Evolutionary conservation across 1,284 basidiomycete genomes (phyloP).

Genomic region (Marasmius sp.): DNA sequence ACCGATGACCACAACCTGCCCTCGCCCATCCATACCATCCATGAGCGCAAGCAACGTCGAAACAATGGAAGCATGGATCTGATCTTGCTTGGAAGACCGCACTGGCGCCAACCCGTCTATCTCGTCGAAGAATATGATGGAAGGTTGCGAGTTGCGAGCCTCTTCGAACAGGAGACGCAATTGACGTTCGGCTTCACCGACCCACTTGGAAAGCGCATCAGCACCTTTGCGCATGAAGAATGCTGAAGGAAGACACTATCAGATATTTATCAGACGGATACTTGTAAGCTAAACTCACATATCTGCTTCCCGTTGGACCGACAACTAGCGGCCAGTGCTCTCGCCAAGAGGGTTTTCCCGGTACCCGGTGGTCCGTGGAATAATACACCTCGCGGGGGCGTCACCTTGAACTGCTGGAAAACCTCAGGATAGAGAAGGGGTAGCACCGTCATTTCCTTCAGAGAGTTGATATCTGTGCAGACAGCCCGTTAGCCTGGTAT

Average conservation of each 20-base stretch:
- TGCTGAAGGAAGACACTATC: slow-evolving; percentile 43
- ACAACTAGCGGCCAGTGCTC: slow-evolving; percentile 94
- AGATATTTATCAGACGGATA: not conserved
- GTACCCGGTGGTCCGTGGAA: slow-evolving; percentile 98
- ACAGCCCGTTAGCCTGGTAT: too few relatives aligned
- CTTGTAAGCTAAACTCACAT: slow-evolving; percentile 42
- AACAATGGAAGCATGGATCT: slow-evolving; percentile 98
- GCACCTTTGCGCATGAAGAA: slow-evolving; percentile 99
- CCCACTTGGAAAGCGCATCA: slow-evolving; percentile 98
- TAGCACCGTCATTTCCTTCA: slow-evolving; percentile 98
- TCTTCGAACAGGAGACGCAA: slow-evolving; percentile 96
- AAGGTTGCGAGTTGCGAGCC: slow-evolving; percentile 89
- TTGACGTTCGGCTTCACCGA: slow-evolving; percentile 98
- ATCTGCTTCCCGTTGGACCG: slow-evolving; percentile 89
- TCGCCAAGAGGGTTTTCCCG: slow-evolving; percentile 90
- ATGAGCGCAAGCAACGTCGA: slow-evolving; percentile 95
- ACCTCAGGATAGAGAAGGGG: slow-evolving; percentile 97
- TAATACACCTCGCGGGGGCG: slow-evolving; percentile 94
- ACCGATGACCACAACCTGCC: slow-evolving; percentile 96
- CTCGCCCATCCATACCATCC: slow-evolving; percentile 99
- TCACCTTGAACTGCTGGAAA: slow-evolving; percentile 93
- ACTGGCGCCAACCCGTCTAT: slow-evolving; percentile 99
- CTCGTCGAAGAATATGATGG: slow-evolving; percentile 97
- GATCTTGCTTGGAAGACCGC: slow-evolving; percentile 96
- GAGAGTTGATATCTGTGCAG: slow-evolving; percentile 82